phyloP scores from a whole-genome alignment of 1,139 yeast genomes.

The Saccharomyces hybrid region DNA sequence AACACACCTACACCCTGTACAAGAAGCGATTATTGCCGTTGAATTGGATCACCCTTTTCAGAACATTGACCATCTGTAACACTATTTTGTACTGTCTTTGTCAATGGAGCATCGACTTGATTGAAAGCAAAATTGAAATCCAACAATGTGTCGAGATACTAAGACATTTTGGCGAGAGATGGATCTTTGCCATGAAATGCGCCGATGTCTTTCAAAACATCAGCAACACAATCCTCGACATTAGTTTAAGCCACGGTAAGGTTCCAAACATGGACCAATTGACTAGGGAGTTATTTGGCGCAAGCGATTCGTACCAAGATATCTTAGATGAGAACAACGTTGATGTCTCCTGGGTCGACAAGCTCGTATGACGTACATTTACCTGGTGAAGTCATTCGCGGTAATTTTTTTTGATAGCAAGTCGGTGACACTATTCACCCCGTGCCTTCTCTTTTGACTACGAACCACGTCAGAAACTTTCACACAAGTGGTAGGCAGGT shows the following conservation, averaged over 20 bases:
- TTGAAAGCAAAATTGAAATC: conserved; percentile 40
- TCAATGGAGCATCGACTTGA: conserved; percentile 40
- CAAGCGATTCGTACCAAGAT: conserved; percentile 40
- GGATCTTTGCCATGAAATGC: conserved; percentile 42
- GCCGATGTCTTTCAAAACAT: conserved; percentile 39
- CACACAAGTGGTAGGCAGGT: background rate
- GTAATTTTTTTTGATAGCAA: background rate
- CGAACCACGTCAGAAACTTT: background rate
- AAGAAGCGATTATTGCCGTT: conserved; percentile 39
- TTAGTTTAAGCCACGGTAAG: conserved; percentile 36
- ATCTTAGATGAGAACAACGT: conserved; percentile 39
- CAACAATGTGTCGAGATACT: conserved; percentile 41
- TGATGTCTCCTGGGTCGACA: conserved; percentile 36
- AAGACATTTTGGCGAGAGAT: conserved; percentile 39
- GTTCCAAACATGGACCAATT: conserved; percentile 36
- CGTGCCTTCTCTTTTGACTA: background rate
- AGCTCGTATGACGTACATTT: conserved; percentile 9
- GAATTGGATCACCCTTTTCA: conserved; percentile 43
- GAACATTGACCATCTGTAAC: conserved; percentile 41
- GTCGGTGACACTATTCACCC: background rate
- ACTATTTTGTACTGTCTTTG: conserved; percentile 41
- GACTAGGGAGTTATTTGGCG: conserved; percentile 38
- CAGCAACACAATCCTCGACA: conserved; percentile 37
- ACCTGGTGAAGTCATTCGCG: background rate
- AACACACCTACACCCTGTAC: conserved; percentile 39